Evolutionary conservation across 2,329 filamentous ascomycete genomes (phyloP).

Genomic region (Myriosclerotinia curreyana): DNA sequence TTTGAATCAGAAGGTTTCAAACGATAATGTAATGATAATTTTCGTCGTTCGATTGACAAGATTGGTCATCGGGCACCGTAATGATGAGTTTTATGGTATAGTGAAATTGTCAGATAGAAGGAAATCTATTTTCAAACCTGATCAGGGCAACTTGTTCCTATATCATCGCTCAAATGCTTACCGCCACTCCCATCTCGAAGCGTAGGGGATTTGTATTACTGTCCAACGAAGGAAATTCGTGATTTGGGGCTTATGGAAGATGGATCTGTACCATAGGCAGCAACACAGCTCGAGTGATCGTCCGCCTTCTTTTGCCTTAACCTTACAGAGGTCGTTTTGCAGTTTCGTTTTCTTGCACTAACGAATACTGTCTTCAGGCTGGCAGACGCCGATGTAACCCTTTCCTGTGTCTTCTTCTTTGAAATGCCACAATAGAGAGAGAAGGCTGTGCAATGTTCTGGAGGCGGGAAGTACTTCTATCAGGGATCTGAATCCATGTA

Average conservation of each 20-base stretch:
- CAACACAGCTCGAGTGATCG: neutral
- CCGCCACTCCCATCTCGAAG: neutral
- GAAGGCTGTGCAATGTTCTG: neutral
- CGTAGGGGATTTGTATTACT: neutral
- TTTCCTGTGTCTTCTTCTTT: neutral
- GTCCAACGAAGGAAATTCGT: neutral
- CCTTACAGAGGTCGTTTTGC: neutral
- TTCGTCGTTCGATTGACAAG: neutral
- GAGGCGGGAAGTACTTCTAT: neutral
- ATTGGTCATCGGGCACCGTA: neutral
- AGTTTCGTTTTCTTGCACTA: neutral
- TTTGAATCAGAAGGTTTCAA: neutral
- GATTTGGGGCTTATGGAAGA: neutral
- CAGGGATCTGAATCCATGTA: neutral
- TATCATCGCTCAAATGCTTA: conserved; percentile 17
- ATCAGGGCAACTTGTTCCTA: conserved; percentile 22
- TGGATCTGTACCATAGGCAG: neutral
- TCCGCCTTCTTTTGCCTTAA: conserved; percentile 14
- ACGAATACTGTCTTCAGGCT: conserved; percentile 12
- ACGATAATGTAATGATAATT: neutral
- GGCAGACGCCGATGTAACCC: conserved; percentile 11
- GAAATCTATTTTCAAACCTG: conserved; percentile 11
- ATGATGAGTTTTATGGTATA: neutral
- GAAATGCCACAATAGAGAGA: neutral
- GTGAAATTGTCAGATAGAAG: neutral